Conservation (phyloP, 2,329 filamentous ascomycete genomes). For the Fusarium dlaminii region DNA sequence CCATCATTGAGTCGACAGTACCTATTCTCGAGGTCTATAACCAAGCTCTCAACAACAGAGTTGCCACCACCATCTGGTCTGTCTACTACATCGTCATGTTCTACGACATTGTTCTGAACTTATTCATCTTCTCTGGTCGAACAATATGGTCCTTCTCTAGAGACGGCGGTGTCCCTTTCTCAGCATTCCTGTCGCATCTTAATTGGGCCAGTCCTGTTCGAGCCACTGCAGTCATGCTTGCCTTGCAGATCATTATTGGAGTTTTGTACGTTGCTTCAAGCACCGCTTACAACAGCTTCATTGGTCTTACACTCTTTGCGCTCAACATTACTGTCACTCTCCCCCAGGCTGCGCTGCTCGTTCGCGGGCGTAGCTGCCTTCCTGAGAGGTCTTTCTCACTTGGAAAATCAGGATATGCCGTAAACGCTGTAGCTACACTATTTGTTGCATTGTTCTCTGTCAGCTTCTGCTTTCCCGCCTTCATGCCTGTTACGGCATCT, state of each 20-base stretch:
- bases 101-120: constrained; percentile 41
- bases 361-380: constrained; percentile 36
- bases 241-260: constrained; percentile 40
- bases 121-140: constrained; percentile 40
- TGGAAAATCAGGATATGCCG: constrained; percentile 35
- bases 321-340: constrained; percentile 41
- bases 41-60: constrained; percentile 35
- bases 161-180: constrained; percentile 40
- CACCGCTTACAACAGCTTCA: constrained; percentile 40
- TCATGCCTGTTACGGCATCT: constrained; percentile 23
- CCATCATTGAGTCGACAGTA: constrained; percentile 34
- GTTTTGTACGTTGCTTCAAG: constrained; percentile 38
- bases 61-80: constrained; percentile 40
- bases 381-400: constrained; percentile 40
- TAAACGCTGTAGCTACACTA: constrained; percentile 31
- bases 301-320: constrained; percentile 38
- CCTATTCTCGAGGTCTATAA: constrained; percentile 41
- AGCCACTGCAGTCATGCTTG: constrained; percentile 41
- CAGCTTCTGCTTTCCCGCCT: constrained; percentile 38
- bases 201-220: constrained; percentile 36
- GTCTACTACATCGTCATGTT: constrained; percentile 42
- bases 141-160: constrained; percentile 41
- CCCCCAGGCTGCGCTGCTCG: constrained; percentile 35
- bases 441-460: constrained; percentile 39
- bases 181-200: constrained; percentile 32